Percentiles rank a stretch among this genome's conserved stretches.
Evolutionary conservation across 306 rosid species (phyloP).

Genomic region (Lathyrus sativus): DNA sequence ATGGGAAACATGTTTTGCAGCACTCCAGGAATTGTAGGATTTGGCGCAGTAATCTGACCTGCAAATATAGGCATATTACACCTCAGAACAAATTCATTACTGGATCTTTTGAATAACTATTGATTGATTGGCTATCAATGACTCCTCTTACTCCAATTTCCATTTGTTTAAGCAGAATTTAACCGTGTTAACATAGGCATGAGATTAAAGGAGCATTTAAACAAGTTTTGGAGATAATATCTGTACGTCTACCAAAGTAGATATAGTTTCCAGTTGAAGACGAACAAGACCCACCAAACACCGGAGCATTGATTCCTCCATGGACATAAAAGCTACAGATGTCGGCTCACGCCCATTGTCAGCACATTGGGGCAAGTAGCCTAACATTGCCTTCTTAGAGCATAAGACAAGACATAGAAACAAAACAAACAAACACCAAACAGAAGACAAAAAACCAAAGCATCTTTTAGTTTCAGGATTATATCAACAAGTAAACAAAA

Average conservation of each 20-base stretch:
- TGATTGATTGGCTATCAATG: slow-evolving; percentile 38
- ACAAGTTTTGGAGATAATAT: slow-evolving; percentile 72
- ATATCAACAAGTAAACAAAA: slow-evolving; percentile 70
- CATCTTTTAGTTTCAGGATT: slow-evolving; percentile 93
- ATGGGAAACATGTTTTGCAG: slow-evolving; percentile 85
- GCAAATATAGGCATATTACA: slow-evolving; percentile 43
- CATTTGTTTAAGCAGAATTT: slow-evolving; percentile 43
- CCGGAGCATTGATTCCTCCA: slow-evolving; percentile 96
- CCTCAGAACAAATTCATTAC: slow-evolving; percentile 37
- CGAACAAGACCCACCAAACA: slow-evolving; percentile 99
- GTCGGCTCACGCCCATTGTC: slow-evolving; percentile 99
- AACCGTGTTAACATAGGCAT: slow-evolving; percentile 36
- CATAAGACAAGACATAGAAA: slow-evolving; percentile 92
- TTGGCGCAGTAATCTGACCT: slow-evolving; percentile 84
- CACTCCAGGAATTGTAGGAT: slow-evolving; percentile 82
- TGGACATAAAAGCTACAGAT: slow-evolving; percentile 98
- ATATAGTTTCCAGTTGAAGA: slow-evolving; percentile 86
- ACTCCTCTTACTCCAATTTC: slow-evolving; percentile 44
- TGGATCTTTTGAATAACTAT: slow-evolving; percentile 29
- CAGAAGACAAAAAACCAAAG: slow-evolving; percentile 92
- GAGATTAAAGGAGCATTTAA: slow-evolving; percentile 51
- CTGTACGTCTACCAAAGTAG: slow-evolving; percentile 92
- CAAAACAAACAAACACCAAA: slow-evolving; percentile 98
- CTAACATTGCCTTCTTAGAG: slow-evolving; percentile 99
- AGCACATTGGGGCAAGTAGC: slow-evolving; percentile 99